These are phyloP conservation scores for Camelina laxa DNA, from an alignment of 345 rosid species.

Conservation along the genomic window DNA sequence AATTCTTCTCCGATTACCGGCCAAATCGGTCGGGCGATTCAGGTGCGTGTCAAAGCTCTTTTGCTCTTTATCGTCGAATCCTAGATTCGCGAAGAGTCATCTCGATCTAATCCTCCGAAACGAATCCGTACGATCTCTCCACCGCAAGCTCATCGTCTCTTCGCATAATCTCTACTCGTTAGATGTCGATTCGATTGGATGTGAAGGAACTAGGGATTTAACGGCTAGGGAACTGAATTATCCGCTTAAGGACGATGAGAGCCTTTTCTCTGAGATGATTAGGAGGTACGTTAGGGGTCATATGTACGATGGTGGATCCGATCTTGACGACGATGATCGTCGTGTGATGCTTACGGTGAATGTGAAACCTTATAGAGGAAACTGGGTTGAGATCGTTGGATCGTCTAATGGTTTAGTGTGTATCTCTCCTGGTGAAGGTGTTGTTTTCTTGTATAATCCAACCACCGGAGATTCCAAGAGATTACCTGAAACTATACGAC, in stretches of 20 bases:
- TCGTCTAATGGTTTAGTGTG: conserved; percentile 57
- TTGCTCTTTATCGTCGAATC: conserved; percentile 44
- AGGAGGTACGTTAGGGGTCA: conserved; percentile 30
- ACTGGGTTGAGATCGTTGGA: conserved; percentile 50
- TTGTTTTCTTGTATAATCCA: conserved; percentile 54
- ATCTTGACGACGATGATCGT: conserved; percentile 35
- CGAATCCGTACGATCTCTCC: not conserved
- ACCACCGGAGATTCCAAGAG: conserved; percentile 52
- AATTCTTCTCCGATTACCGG: conserved; percentile 51
- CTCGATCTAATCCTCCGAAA: conserved; percentile 28
- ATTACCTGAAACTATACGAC: conserved; percentile 26
- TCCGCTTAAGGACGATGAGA: conserved; percentile 41
- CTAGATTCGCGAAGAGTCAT: conserved; percentile 46
- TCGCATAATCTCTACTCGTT: conserved; percentile 37
- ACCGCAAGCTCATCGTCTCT: conserved; percentile 37
- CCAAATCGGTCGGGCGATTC: conserved; percentile 48
- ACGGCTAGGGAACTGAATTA: conserved; percentile 33
- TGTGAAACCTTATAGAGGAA: conserved; percentile 19
- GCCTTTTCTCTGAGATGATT: conserved; percentile 34
- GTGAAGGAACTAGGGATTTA: conserved; percentile 32
- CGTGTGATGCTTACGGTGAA: conserved; percentile 44
- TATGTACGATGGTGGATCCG: conserved; percentile 31
- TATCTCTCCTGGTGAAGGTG: conserved; percentile 42
- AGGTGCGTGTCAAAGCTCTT: conserved; percentile 54
- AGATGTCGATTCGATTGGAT: conserved; percentile 36